Base-by-base conservation (phyloP, 768 basidiomycete species). In the Hortiboletus campestris region DNA sequence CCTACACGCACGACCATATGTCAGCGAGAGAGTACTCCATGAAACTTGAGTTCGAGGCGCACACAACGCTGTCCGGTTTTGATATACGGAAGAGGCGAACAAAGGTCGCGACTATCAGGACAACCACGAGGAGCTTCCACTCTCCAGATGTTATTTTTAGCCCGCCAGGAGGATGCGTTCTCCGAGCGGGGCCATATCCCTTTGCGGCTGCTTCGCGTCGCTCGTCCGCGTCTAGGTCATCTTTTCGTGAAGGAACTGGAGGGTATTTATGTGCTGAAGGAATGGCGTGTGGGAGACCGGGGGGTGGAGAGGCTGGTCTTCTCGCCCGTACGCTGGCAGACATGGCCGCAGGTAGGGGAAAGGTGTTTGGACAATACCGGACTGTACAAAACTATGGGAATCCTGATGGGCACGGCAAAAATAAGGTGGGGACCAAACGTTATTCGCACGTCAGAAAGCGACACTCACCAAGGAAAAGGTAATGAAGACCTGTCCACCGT, bases 1-100 rank as follows among this genome's bases (percentile, higher is more conserved):
- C 41, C 95, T 97, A 64, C 22, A 57, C 3, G 43, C 5, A 44
- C 34, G 32, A 49, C 16, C 14, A 32, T 29, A 34, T 5, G 28
- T 55, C n/a, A 65, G 55, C 38, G 22, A 31, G 8, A 38, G 32
- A 39, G 1, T 20, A 35, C 14, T 7, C 8, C 19, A 44, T 12
- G 20, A 43, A 19, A 51, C 34, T 14, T 4, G 17, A 51, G 42
- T 1, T 32, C 6, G 13, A 12, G 4, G 81, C 91, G 76, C 62
- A 95, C 92, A 99, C 96, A 40, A 99, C 93, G 64, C 93, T 94
- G 54, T 84, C 80, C 0, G 96, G 96, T 66, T 85, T 84, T 41
- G 89, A 91, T 42, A 99, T 75, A 49, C 88, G 82, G 74, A 89
- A 97, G 53, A 95, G 71, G 45, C 96, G 82, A n/a, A 98, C 91